A percentile compares a stretch with the other conserved stretches of the same genome.
Evolutionary conservation across 108 stramenopile species (phyloP).

Genomic region (Aurantiochytrium sp.): DNA sequence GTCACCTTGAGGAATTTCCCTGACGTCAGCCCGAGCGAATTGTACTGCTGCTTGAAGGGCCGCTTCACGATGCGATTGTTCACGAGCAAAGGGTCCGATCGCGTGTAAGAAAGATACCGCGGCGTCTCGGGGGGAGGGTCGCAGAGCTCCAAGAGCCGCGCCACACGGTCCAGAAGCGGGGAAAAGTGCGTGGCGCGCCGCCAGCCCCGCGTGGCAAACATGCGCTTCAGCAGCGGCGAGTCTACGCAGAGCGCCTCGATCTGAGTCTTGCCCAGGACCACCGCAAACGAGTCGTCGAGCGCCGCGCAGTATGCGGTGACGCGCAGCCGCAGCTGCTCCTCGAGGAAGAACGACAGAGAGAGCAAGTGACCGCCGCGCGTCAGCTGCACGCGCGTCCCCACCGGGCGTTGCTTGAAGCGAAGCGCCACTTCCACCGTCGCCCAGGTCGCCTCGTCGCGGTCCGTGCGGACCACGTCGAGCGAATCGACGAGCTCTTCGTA

Average conservation of each 20-base stretch:
- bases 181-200: background rate
- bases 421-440: background rate
- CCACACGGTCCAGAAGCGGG: background rate
- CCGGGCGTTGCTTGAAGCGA: background rate
- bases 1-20: background rate
- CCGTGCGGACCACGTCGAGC: background rate
- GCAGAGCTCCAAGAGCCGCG: background rate
- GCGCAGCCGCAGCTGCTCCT: background rate
- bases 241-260: background rate
- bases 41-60: background rate
- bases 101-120: background rate
- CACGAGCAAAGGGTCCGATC: background rate
- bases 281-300: background rate
- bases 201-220: slow-evolving; percentile 16
- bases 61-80: slow-evolving; percentile 2
- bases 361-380: background rate
- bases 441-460: background rate
- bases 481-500: background rate
- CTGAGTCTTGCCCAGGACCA: background rate
- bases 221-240: background rate
- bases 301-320: background rate
- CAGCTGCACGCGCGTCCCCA: background rate
- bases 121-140: background rate
- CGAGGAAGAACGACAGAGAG: background rate
- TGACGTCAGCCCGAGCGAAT: background rate